Conservation (phyloP, 2,329 filamentous ascomycete species). For the Cladosporium sp. region DNA sequence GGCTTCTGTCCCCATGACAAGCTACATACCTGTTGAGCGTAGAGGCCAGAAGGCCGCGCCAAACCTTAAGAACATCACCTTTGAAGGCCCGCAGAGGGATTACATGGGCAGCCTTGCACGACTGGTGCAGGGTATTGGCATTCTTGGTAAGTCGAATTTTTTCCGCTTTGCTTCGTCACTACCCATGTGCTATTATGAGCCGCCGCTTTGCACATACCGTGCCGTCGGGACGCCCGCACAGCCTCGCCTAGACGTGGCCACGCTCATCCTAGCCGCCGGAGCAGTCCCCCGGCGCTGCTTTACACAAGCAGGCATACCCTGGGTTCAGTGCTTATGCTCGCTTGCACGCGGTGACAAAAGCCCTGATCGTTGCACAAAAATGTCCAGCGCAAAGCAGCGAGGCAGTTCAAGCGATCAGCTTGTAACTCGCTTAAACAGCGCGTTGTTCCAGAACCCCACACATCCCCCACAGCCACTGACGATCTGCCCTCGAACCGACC, state of each 20-base stretch:
- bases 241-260: background rate
- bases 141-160: conserved; percentile 64
- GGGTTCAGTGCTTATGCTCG: conserved; percentile 9
- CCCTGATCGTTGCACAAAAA: background rate
- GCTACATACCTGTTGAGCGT: conserved; percentile 60
- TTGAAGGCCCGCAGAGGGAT: conserved; percentile 75
- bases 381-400: background rate
- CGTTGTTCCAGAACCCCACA: background rate
- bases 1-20: conserved; percentile 57
- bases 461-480: background rate
- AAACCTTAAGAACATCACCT: conserved; percentile 63
- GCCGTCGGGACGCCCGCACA: background rate
- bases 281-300: background rate
- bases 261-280: background rate
- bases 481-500: background rate
- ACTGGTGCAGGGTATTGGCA: conserved; percentile 88
- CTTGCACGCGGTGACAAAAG: background rate
- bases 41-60: conserved; percentile 25
- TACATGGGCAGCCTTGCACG: conserved; percentile 90
- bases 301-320: conserved; percentile 6
- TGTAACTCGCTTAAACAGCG: conserved; percentile 4
- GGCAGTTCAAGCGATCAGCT: background rate
- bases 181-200: background rate
- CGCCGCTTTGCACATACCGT: background rate
- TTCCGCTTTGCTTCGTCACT: background rate